A percentile compares a stretch with the other conserved stretches of the same genome.
phyloP scores from a whole-genome alignment of 129 eudicot genomes.

The Flaveria ramosissima region DNA sequence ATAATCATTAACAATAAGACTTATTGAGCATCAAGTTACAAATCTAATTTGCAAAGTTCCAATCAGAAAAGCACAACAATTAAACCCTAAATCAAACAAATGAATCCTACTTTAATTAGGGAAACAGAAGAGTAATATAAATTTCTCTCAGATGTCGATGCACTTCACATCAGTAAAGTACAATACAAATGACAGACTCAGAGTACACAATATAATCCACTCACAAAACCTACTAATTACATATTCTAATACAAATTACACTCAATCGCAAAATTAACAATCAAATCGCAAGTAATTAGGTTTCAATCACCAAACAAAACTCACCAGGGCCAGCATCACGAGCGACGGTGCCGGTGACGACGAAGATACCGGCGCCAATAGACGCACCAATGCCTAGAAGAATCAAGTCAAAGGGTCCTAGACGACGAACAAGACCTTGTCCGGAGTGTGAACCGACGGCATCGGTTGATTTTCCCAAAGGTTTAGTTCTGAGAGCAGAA shows the following conservation, averaged over 20 bases:
- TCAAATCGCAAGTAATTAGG: neutral
- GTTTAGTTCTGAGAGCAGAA: conserved; percentile 74
- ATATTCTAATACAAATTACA: neutral
- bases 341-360: conserved; percentile 97
- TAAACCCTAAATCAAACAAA: conserved; percentile 7
- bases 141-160: no score
- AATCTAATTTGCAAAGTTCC: neutral
- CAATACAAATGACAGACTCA: no score
- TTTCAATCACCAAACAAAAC: neutral
- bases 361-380: conserved; percentile 98
- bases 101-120: neutral
- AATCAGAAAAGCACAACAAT: neutral
- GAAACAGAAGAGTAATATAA: no score
- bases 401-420: conserved; percentile 75
- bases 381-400: conserved; percentile 97
- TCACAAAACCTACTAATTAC: neutral
- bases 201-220: no score
- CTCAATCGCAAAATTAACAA: neutral
- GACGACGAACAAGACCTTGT: conserved; percentile 77
- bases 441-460: conserved; percentile 36
- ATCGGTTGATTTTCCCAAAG: conserved; percentile 46
- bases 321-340: conserved; percentile 92
- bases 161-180: no score
- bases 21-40: neutral
- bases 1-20: neutral